Evolutionary conservation across 2,329 filamentous ascomycete genomes (phyloP).

Genomic region (Penicillium sp.): DNA sequence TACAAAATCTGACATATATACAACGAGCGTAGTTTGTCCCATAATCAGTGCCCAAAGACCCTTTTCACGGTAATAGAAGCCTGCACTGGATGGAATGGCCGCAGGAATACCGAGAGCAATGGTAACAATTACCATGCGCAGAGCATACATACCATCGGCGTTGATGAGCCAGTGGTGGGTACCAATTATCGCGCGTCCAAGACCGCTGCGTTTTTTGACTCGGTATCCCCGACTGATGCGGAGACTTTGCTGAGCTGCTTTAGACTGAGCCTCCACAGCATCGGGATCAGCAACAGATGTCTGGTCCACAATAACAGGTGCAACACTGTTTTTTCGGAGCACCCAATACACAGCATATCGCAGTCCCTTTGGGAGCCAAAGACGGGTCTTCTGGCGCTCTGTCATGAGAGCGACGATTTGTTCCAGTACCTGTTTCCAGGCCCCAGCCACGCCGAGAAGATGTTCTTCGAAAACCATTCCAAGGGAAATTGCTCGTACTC

Average conservation of each 20-base stretch:
- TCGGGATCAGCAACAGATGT: constrained; percentile 26
- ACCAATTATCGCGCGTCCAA: constrained; percentile 30
- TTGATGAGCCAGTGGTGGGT: constrained; percentile 46
- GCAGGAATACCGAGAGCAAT: constrained; percentile 47
- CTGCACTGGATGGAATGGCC: constrained; percentile 44
- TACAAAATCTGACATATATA: constrained; percentile 54
- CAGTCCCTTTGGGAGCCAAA: constrained; percentile 48
- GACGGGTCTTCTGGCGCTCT: constrained; percentile 33
- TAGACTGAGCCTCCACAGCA: constrained; percentile 31
- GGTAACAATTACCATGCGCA: constrained; percentile 51
- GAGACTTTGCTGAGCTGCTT: constrained; percentile 39
- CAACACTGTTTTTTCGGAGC: constrained; percentile 25
- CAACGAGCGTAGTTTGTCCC: constrained; percentile 49
- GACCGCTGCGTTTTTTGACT: constrained; percentile 24
- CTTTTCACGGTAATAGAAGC: constrained; percentile 55
- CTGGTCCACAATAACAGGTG: constrained; percentile 22
- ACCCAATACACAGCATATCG: constrained; percentile 44
- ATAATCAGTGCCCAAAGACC: constrained; percentile 56
- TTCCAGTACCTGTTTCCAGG: constrained; percentile 38
- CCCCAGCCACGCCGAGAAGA: constrained; percentile 30
- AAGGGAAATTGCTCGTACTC: constrained; percentile 44
- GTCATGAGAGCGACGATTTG: constrained; percentile 40
- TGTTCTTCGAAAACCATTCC: constrained; percentile 52
- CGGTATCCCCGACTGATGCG: constrained; percentile 38
- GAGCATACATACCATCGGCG: constrained; percentile 47